phyloP scores from a whole-genome alignment of 129 eudicot species.

The Lonicera japonica region DNA sequence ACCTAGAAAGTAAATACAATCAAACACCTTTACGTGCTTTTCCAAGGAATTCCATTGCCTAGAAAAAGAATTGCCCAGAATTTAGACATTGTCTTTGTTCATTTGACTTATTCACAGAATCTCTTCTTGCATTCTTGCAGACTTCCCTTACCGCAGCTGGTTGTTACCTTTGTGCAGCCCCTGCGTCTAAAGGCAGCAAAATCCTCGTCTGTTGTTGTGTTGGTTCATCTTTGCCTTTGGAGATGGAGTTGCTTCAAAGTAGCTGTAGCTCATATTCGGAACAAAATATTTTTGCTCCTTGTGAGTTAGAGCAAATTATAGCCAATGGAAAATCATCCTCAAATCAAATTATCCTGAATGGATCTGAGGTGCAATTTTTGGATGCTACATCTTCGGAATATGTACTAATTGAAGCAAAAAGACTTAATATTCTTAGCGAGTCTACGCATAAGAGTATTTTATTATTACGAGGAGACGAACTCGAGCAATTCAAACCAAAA shows the following conservation, averaged over 20 bases:
- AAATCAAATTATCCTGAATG: constrained; percentile 24
- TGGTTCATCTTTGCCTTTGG: constrained; percentile 40
- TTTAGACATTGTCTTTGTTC: too few relatives aligned
- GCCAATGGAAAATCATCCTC: constrained; percentile 28
- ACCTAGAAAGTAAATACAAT: too few relatives aligned
- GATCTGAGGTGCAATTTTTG: constrained; percentile 41
- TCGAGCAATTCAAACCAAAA: constrained; percentile 37
- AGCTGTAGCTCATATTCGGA: constrained; percentile 9
- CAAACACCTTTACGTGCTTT: too few relatives aligned
- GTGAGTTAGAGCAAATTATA: constrained; percentile 46
- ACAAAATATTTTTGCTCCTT: constrained; percentile 12
- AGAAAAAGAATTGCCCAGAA: too few relatives aligned
- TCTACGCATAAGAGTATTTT: constrained; percentile 41
- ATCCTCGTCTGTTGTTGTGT: constrained; percentile 67
- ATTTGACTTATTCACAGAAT: not conserved
- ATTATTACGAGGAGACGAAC: constrained; percentile 47
- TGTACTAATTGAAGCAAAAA: constrained; percentile 53
- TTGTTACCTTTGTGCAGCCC: constrained; percentile 93
- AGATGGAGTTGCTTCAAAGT: constrained; percentile 36
- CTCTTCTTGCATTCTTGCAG: constrained; percentile 38
- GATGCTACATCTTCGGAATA: constrained; percentile 46
- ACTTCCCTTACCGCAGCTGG: constrained; percentile 82
- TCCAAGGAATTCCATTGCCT: too few relatives aligned
- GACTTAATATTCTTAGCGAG: constrained; percentile 49
- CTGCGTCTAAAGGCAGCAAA: constrained; percentile 83